Evolutionary conservation across 1,284 basidiomycete genomes (phyloP), one percentile per base, ranked within the genome.

Genomic region (Mycosarcoma maydis): DNA sequence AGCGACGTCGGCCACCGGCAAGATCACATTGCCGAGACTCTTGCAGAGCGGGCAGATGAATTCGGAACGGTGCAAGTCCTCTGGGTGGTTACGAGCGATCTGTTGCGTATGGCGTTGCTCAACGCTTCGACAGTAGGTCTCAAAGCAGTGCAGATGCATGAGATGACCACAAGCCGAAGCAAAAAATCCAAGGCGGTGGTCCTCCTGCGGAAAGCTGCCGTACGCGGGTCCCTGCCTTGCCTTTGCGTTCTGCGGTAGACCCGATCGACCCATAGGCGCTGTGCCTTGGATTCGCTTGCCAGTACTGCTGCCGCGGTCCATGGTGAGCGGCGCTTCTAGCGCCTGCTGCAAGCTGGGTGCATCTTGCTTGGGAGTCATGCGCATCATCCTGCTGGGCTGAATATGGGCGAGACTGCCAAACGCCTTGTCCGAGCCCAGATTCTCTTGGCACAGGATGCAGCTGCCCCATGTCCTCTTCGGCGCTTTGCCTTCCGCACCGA

Each of bases 1-100:
- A 22, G 46, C 57, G 19, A 50, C 52, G 20, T 72, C 76, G 6
- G 88, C 85, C 5, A 94, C 88, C 0, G 96, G 95, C 3, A 99
- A 85, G 34, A 98, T 89, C 29, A 93, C 88, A 82, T 98, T 99
- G 10, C 95, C 94, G 1, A 98, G 85, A 72, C 91, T 93, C 84
- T 98, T 98, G 86, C 96, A 99, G n/a, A 99, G 84, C 0, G 96
- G 96, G 77, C 96, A 98, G 49, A 98, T 92, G 83, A 90, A 98
- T 82, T 99, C 96, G 80, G 91, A 91, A 38, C 96, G 87, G 17
- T 90, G 88, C 27, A 94, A 90, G 76, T 90, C 92, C 81, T 98
- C 95, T 0, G 96, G 95, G 76, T 98, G 95, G 73, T 95, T 94
- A 29, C 96, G 86, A 7, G 93, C 92, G 4, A 92, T 89, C 77